phyloP scores from a whole-genome alignment of 2,329 filamentous ascomycete species.

The Hypoxylon sp. region DNA sequence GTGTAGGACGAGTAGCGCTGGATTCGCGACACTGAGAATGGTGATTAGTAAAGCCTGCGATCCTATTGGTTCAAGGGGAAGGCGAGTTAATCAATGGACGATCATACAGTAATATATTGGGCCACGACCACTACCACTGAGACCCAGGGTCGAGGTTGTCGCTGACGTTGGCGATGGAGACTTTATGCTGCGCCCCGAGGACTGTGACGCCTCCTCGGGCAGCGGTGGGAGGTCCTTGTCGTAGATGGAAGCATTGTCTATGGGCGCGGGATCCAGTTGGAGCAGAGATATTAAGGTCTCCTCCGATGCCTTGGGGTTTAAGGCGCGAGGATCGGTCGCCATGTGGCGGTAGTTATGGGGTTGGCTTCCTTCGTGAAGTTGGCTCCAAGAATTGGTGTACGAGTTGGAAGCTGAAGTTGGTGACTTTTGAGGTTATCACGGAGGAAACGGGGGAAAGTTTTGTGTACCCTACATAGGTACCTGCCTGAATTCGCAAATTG shows the following conservation, averaged over 20 bases:
- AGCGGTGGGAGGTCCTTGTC: slow-evolving; percentile 62
- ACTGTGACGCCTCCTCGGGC: slow-evolving; percentile 53
- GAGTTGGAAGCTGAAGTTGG: background rate
- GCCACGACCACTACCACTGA: slow-evolving; percentile 73
- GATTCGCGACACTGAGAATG: slow-evolving; percentile 72
- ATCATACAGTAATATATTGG: slow-evolving; percentile 80
- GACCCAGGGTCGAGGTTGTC: slow-evolving; percentile 61
- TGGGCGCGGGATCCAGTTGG: slow-evolving; percentile 85
- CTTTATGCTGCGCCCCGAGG: slow-evolving; percentile 52
- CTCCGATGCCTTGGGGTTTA: slow-evolving; percentile 59
- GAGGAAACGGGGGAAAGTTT: no score
- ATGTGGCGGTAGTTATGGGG: slow-evolving; percentile 30
- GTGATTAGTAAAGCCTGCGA: slow-evolving; percentile 33
- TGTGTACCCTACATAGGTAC: no score
- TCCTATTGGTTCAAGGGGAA: slow-evolving; percentile 21
- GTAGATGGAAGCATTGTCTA: slow-evolving; percentile 66
- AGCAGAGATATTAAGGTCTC: slow-evolving; percentile 75
- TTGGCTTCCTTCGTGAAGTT: background rate
- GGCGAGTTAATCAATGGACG: slow-evolving; percentile 1
- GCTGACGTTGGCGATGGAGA: slow-evolving; percentile 57
- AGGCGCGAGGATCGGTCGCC: slow-evolving; percentile 52
- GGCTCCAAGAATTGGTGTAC: background rate
- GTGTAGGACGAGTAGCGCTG: slow-evolving; percentile 93
- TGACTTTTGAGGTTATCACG: slow-evolving; percentile 7
- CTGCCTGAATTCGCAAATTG: no score